Evolutionary conservation across 805 yeast genomes (phyloP), one percentile per base, ranked within the genome.

Genomic region (Maudiozyma saulgeensis): DNA sequence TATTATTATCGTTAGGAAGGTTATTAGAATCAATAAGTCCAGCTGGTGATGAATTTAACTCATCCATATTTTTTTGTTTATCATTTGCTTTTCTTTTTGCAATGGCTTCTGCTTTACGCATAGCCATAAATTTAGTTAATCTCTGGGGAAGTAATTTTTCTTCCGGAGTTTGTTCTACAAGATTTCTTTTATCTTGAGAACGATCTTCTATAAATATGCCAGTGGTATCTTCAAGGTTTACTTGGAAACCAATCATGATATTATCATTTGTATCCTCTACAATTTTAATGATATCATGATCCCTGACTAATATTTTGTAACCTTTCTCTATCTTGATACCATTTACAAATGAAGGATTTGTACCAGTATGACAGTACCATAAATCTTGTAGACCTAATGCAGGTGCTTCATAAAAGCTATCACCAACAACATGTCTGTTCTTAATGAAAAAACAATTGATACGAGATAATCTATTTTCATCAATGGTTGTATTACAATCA

Each of bases 401-500:
- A 0, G 90, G 88, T 9, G 84, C 78, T 56, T 82, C 87, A 59
- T 70, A 78, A 4, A 82, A 73, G 32, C 80, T 72, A 31, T 72
- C 69, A 13, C 76, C 75, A 3, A 79, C 76, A 0, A 81, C 81
- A 59, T 83, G 87, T 50, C 88, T 71, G 51, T 80, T 76, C 58
- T 79, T 79, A 48, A 73, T 58, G 13, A 91, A 70, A 31, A 81
- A 68, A 64, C 96, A 89, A 66, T 93, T 98, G 1, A 82, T 73
- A 54, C 88, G 86, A 2, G 97, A 90, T 57, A 91, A 76, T 43
- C 96, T 68, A 56, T 76, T 84, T 56, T 90, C 96, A 32, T 76
- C 70, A 16, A 87, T 77, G 41, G 71, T 71, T 34, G 78, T 74
- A 60, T 85, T 81, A 51, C 86, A 77, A 2, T 74, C 77, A 19